phyloP scores from a whole-genome alignment of 768 basidiomycete species.

The Agaricus blazei region DNA sequence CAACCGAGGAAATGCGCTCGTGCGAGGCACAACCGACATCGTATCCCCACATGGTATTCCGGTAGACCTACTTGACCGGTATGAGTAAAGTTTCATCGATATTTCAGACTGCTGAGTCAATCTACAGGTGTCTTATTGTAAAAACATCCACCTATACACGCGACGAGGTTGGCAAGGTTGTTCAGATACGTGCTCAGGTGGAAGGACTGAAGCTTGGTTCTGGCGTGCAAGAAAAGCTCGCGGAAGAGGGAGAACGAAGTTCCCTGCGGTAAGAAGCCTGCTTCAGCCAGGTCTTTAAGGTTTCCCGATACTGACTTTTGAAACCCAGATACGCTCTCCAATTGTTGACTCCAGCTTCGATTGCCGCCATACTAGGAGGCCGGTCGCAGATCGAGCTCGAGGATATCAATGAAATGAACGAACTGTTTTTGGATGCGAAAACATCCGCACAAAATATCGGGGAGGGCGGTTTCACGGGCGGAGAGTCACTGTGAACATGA shows the following conservation, averaged over 20 bases:
- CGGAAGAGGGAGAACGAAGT: constrained; percentile 75
- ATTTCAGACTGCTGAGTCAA: background rate
- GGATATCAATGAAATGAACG: constrained; percentile 91
- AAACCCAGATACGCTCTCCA: constrained; percentile 78
- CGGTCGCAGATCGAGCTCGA: constrained; percentile 79
- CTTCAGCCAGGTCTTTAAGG: background rate
- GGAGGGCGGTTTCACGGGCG: constrained; percentile 22
- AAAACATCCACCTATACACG: constrained; percentile 81
- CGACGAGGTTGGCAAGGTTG: constrained; percentile 82
- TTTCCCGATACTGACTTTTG: background rate
- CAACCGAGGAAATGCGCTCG: constrained; percentile 88
- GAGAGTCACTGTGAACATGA: background rate
- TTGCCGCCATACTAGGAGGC: constrained; percentile 74
- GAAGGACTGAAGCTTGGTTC: constrained; percentile 77
- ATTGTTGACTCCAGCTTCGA: constrained; percentile 85
- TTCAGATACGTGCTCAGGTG: constrained; percentile 79
- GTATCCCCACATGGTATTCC: constrained; percentile 92
- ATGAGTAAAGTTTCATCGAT: constrained; percentile 17
- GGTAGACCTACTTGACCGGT: constrained; percentile 91
- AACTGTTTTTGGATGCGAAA: constrained; percentile 94
- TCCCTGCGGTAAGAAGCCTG: constrained; percentile 60
- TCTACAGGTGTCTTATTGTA: constrained; percentile 82
- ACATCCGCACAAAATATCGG: constrained; percentile 59
- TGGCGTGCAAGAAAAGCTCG: constrained; percentile 76
- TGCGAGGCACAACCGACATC: constrained; percentile 91